Evolutionary conservation across 768 basidiomycete genomes (phyloP).

Genomic region (Tricholomella constricta): DNA sequence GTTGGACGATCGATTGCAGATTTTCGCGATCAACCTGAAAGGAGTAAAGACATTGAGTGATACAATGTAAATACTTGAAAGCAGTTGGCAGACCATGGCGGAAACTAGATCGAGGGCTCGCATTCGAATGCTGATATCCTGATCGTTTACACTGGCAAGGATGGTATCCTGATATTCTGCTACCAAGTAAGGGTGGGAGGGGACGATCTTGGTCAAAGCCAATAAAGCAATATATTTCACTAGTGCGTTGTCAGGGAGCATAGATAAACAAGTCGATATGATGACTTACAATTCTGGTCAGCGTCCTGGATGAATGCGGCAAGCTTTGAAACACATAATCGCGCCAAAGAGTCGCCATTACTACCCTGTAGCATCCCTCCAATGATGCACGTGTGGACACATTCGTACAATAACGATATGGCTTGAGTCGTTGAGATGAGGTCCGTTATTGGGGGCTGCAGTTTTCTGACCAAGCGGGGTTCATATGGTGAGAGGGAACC

Average conservation of each 20-base stretch:
- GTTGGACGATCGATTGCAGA: slow-evolving; percentile 87
- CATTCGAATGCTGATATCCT: slow-evolving; percentile 95
- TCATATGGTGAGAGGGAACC: slow-evolving; percentile 91
- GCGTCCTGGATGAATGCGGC: slow-evolving; percentile 88
- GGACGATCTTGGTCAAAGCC: slow-evolving; percentile 95
- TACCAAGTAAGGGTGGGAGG: slow-evolving; percentile 85
- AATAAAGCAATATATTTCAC: slow-evolving; percentile 97
- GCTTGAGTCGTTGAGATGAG: slow-evolving; percentile 95
- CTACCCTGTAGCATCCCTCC: slow-evolving; percentile 90
- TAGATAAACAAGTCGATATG: neutral
- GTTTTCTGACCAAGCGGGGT: slow-evolving; percentile 90
- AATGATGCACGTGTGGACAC: slow-evolving; percentile 96
- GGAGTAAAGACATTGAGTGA: neutral
- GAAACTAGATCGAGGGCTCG: slow-evolving; percentile 92
- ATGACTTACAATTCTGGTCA: slow-evolving; percentile 89
- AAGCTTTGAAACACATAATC: slow-evolving; percentile 89
- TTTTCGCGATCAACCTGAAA: slow-evolving; percentile 80
- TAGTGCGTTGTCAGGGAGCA: slow-evolving; percentile 33
- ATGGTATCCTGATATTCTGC: slow-evolving; percentile 93
- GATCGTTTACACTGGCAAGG: slow-evolving; percentile 84
- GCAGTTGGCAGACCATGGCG: slow-evolving; percentile 69
- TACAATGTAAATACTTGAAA: neutral
- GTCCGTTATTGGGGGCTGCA: slow-evolving; percentile 91
- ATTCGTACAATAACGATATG: slow-evolving; percentile 95
- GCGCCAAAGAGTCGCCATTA: slow-evolving; percentile 78